Evolutionary conservation across 2,329 filamentous ascomycete species (phyloP).

Genomic region (Zasmidium cellare): DNA sequence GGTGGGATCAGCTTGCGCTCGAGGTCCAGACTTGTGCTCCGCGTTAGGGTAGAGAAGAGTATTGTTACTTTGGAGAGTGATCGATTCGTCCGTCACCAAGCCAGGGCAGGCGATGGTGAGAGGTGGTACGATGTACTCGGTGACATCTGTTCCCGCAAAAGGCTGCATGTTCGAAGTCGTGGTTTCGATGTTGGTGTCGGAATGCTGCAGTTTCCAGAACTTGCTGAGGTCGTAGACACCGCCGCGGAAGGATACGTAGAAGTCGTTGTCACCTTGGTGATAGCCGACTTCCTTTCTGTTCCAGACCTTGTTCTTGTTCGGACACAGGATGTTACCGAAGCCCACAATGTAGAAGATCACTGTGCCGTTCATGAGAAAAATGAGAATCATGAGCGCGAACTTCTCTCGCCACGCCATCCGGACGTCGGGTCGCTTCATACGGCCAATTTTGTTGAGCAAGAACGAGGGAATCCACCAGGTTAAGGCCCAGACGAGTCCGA

Average conservation of each 20-base stretch:
- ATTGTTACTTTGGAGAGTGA: conserved; percentile 66
- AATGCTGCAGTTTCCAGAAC: conserved; percentile 84
- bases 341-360: conserved; percentile 91
- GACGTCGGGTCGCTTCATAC: conserved; percentile 96
- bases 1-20: conserved; percentile 52
- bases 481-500: conserved; percentile 76
- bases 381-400: conserved; percentile 76
- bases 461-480: conserved; percentile 96
- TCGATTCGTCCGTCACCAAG: conserved; percentile 59
- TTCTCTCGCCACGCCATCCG: conserved; percentile 98
- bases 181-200: conserved; percentile 63
- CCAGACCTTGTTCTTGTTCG: conserved; percentile 91
- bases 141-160: conserved; percentile 75
- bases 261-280: conserved; percentile 74
- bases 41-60: conserved; percentile 54
- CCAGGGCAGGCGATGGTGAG: conserved; percentile 72
- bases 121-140: conserved; percentile 82
- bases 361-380: conserved; percentile 74
- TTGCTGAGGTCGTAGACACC: conserved; percentile 89
- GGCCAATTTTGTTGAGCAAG: conserved; percentile 73
- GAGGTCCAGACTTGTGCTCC: conserved; percentile 68
- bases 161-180: conserved; percentile 69
- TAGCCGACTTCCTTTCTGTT: conserved; percentile 65
- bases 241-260: conserved; percentile 83
- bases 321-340: conserved; percentile 83